Percentiles rank a stretch among this genome's conserved stretches.
Conservation (phyloP, 495 filamentous ascomycete genomes). For the Neurospora terricola region DNA sequence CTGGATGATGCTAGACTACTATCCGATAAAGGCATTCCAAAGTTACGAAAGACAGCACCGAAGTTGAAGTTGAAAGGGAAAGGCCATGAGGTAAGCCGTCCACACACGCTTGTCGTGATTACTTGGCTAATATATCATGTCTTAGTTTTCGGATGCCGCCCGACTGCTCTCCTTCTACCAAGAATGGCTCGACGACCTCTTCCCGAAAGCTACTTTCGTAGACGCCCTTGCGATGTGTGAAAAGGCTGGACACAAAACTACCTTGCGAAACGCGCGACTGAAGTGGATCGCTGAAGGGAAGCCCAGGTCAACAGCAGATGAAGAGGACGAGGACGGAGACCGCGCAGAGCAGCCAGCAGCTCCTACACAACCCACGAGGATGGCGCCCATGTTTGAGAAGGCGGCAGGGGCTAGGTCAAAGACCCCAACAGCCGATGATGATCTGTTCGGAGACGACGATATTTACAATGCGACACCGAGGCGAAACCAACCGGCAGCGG, state of each 20-base stretch:
- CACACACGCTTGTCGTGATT: neutral
- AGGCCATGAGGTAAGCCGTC: constrained; percentile 68
- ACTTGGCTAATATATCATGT: neutral
- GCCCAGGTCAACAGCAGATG: constrained; percentile 37
- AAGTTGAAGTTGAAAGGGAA: constrained; percentile 81
- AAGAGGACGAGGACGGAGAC: constrained; percentile 38
- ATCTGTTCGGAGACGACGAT: constrained; percentile 30
- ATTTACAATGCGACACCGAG: constrained; percentile 33
- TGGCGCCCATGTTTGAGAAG: constrained; percentile 42
- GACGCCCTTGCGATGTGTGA: constrained; percentile 90
- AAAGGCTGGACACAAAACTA: constrained; percentile 79
- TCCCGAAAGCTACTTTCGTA: constrained; percentile 85
- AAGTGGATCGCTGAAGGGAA: constrained; percentile 77
- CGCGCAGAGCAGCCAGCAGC: constrained; percentile 10
- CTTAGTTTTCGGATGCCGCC: constrained; percentile 73
- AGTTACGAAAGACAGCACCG: constrained; percentile 60
- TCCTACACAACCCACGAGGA: constrained; percentile 22
- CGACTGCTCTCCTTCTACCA: constrained; percentile 86
- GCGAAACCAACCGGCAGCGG: neutral
- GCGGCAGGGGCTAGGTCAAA: constrained; percentile 7
- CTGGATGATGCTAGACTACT: constrained; percentile 78
- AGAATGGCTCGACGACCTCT: constrained; percentile 93
- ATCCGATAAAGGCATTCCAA: constrained; percentile 72
- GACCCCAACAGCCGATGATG: constrained; percentile 23
- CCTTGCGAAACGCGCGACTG: constrained; percentile 53